A percentile compares a stretch with the other conserved stretches of the same genome.
phyloP scores from a whole-genome alignment of 768 basidiomycete species.

The Termitomyces sp. region DNA sequence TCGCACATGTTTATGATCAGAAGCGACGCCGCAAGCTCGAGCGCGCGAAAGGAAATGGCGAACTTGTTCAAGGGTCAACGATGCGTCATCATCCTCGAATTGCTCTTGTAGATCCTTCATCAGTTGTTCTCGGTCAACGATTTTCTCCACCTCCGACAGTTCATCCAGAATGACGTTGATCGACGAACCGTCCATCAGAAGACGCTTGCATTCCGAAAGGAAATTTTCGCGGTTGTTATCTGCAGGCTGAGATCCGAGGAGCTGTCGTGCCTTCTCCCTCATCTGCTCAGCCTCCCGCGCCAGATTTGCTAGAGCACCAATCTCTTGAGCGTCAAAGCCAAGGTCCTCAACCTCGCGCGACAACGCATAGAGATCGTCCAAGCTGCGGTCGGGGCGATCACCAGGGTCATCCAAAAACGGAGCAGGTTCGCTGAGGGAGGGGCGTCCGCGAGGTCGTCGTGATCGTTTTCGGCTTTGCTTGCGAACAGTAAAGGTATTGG shows the following conservation, averaged over 20 bases:
- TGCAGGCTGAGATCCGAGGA: conserved; percentile 43
- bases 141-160: conserved; percentile 70
- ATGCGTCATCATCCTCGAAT: conserved; percentile 55
- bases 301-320: conserved; percentile 48
- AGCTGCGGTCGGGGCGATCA: conserved; percentile 66
- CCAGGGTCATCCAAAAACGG: conserved; percentile 48
- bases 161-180: conserved; percentile 85
- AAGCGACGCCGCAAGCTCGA: conserved; percentile 57
- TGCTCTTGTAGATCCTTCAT: conserved; percentile 72
- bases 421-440: conserved; percentile 35
- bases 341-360: conserved; percentile 71
- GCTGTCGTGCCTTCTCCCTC: conserved; percentile 46
- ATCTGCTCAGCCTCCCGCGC: conserved; percentile 64
- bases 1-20: conserved; percentile 62
- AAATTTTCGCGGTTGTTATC: conserved; percentile 50
- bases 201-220: conserved; percentile 66
- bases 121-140: conserved; percentile 77
- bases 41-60: conserved; percentile 70
- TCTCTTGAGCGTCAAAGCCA: conserved; percentile 84
- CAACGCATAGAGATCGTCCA: conserved; percentile 68
- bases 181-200: conserved; percentile 67
- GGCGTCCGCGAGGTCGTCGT: conserved; percentile 57
- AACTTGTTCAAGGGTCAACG: conserved; percentile 73
- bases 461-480: conserved; percentile 81
- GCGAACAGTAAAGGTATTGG: conserved; percentile 73